Evolutionary conservation across 345 rosid species (phyloP).

Genomic region (Kernera saxatilis): DNA sequence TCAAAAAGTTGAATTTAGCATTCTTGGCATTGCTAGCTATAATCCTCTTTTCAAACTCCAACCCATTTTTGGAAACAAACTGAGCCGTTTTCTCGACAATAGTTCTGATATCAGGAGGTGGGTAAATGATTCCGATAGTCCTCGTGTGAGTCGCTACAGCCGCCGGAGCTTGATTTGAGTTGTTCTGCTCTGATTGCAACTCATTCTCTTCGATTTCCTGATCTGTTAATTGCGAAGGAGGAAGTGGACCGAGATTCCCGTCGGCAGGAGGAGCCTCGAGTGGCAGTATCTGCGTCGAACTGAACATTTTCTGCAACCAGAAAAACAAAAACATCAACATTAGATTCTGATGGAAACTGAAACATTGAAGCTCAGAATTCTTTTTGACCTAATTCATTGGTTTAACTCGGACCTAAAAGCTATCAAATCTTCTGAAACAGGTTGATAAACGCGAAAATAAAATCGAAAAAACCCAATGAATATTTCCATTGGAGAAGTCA

Average conservation of each 20-base stretch:
- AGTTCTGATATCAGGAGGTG: conserved; percentile 75
- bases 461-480: background rate
- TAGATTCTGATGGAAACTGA: background rate
- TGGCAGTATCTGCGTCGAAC: conserved; percentile 50
- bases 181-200: conserved; percentile 39
- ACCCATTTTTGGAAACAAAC: conserved; percentile 70
- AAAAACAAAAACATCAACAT: background rate
- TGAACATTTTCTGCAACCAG: conserved; percentile 40
- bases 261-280: conserved; percentile 74
- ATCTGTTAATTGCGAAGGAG: conserved; percentile 54
- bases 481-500: background rate
- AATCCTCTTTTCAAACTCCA: conserved; percentile 75
- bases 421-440: background rate
- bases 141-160: conserved; percentile 70
- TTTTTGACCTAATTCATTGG: conserved; percentile 4
- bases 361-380: background rate
- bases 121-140: conserved; percentile 81
- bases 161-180: conserved; percentile 32
- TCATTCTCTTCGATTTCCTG: conserved; percentile 36
- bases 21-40: conserved; percentile 61
- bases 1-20: conserved; percentile 70
- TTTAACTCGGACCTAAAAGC: background rate
- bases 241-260: conserved; percentile 58
- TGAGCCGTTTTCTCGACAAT: conserved; percentile 81
- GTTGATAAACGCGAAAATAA: background rate